A percentile compares a stretch with the other conserved stretches of the same genome.
phyloP scores from a whole-genome alignment of 352 stramenopile genomes.

The Saprolegnia diclina region DNA sequence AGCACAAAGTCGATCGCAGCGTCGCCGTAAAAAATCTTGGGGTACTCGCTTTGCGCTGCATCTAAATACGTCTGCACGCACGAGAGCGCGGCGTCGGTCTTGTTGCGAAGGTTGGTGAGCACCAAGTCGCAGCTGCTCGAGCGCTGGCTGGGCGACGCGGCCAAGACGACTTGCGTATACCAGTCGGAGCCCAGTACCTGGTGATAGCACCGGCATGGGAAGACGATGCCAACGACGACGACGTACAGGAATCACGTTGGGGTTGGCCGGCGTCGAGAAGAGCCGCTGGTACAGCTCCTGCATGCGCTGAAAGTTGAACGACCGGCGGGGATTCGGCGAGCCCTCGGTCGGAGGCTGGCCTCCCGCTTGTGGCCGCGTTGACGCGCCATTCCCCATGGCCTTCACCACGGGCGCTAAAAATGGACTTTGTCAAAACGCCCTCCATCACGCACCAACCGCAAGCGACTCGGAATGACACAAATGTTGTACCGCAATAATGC shows the following conservation, averaged over 20 bases:
- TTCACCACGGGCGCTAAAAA: neutral
- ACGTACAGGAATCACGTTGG: constrained; percentile 6
- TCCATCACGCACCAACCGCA: too few species aligned
- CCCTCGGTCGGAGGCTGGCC: neutral
- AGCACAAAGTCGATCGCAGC: constrained; percentile 13
- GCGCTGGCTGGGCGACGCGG: neutral
- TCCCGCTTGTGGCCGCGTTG: neutral
- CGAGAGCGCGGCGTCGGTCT: constrained; percentile 4
- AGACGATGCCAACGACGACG: neutral
- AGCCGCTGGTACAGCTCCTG: constrained; percentile 8
- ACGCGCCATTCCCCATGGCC: constrained; percentile 10
- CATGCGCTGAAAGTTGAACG: constrained; percentile 11
- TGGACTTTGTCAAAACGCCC: neutral
- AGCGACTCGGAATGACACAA: too few species aligned
- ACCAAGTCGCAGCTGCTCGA: constrained; percentile 1
- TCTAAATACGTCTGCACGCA: constrained; percentile 4
- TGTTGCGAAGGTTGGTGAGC: constrained; percentile 9
- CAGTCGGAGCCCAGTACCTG: neutral
- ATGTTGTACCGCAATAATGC: too few species aligned
- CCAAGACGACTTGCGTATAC: neutral
- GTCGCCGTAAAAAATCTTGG: constrained; percentile 12
- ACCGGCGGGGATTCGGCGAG: neutral
- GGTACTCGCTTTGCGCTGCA: constrained; percentile 1
- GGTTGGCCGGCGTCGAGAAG: constrained; percentile 9
- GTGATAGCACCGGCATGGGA: neutral